Evolutionary conservation across 495 filamentous ascomycete genomes (phyloP).

Genomic region (Talaromyces adpressus): DNA sequence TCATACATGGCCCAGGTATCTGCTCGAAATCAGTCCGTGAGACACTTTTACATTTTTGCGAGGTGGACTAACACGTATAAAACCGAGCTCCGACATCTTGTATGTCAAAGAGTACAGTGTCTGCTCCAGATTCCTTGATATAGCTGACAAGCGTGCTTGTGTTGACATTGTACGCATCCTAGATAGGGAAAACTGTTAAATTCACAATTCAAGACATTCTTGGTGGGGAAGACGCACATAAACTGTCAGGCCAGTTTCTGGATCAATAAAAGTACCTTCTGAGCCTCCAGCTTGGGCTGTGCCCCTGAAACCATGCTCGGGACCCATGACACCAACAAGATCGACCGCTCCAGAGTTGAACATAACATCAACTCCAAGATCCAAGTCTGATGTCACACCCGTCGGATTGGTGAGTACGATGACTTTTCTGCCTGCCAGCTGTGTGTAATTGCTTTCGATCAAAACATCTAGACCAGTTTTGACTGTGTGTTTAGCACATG

Average conservation of each 20-base stretch:
- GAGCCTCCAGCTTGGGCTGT: conserved; percentile 8
- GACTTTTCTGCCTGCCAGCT: conserved; percentile 6
- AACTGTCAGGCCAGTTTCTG: conserved; percentile 4
- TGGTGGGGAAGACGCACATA: not conserved
- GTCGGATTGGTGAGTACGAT: conserved; percentile 7
- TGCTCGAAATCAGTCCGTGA: not conserved
- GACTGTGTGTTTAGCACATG: conserved; percentile 5
- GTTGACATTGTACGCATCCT: conserved; percentile 10
- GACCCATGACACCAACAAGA: conserved; percentile 8
- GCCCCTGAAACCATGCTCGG: conserved; percentile 8
- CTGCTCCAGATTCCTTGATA: conserved; percentile 6
- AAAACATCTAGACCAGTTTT: conserved; percentile 4
- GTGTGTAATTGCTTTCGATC: not conserved
- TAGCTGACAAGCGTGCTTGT: not conserved
- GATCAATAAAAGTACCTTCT: conserved; percentile 8
- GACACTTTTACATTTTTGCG: not conserved
- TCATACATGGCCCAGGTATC: conserved; percentile 10
- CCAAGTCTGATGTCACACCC: conserved; percentile 1
- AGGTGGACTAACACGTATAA: not conserved
- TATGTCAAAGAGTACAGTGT: conserved; percentile 9
- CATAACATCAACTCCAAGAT: conserved; percentile 9
- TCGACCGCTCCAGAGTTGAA: conserved; percentile 5
- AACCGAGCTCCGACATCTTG: conserved; percentile 10
- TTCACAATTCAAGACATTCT: not conserved
- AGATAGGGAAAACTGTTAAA: not conserved